Percentiles rank a stretch among this genome's conserved stretches.
Evolutionary conservation across 768 basidiomycete genomes (phyloP).

Genomic region (Mrakia gelida): DNA sequence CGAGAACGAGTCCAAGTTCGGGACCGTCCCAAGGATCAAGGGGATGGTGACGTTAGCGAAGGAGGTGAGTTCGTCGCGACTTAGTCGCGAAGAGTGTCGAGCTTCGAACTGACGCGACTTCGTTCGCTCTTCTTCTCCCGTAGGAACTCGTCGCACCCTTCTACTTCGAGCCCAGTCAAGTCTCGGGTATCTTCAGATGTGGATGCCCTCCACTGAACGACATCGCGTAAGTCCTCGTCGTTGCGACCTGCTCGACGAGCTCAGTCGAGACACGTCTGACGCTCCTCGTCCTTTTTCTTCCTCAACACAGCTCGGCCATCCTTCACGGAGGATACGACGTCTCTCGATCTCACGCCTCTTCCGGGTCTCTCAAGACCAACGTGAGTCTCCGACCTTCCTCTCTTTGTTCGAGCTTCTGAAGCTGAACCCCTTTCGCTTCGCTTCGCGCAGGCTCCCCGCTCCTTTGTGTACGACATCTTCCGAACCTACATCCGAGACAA

Average conservation of each 20-base stretch:
- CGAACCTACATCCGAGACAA: conserved; percentile 70
- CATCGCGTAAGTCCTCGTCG: conserved; percentile 57
- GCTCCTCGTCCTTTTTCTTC: background rate
- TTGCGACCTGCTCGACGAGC: background rate
- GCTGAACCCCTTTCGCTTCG: background rate
- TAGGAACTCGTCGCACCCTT: conserved; percentile 75
- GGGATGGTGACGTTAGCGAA: conserved; percentile 91
- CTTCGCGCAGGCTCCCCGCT: conserved; percentile 49
- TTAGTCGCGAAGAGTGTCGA: background rate
- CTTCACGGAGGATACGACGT: conserved; percentile 77
- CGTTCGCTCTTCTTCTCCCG: conserved; percentile 19
- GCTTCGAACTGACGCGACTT: background rate
- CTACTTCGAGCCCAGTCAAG: conserved; percentile 77
- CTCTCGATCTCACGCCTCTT: conserved; percentile 82
- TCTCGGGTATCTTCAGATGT: conserved; percentile 79
- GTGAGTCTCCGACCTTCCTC: conserved; percentile 40
- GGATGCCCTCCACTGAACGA: conserved; percentile 69
- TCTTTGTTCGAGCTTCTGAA: background rate
- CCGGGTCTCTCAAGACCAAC: conserved; percentile 87
- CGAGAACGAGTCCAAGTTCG: conserved; percentile 60
- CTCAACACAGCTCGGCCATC: conserved; percentile 66
- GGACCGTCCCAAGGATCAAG: conserved; percentile 77
- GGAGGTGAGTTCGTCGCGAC: conserved; percentile 57
- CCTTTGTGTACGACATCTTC: conserved; percentile 72
- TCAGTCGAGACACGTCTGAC: conserved; percentile 16